phyloP scores from a whole-genome alignment of 2,329 filamentous ascomycete species.

The Colletotrichum siamense region DNA sequence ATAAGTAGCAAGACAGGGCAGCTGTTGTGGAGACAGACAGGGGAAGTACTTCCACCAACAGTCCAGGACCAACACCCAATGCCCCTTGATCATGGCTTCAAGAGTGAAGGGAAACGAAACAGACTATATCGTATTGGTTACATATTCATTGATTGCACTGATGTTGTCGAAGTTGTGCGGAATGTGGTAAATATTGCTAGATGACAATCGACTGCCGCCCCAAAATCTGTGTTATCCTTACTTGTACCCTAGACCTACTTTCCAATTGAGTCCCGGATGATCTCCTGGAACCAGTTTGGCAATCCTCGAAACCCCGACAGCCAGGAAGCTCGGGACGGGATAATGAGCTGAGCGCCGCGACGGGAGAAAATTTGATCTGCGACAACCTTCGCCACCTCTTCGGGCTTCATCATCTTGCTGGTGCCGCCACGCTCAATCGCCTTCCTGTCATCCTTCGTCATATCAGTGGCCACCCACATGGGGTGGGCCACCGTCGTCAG shows the following conservation, averaged over 20 bases:
- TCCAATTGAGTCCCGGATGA: background rate
- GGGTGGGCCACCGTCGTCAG: background rate
- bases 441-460: background rate
- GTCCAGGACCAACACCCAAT: background rate
- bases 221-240: rapidly evolving
- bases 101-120: background rate
- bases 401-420: background rate
- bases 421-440: background rate
- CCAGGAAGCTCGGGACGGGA: background rate
- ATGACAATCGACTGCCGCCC: background rate
- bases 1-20: background rate
- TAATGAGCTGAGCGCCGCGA: background rate
- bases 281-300: background rate
- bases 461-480: background rate
- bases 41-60: background rate
- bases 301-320: background rate
- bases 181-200: background rate
- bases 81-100: background rate
- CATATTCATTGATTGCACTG: background rate
- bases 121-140: background rate
- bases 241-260: background rate
- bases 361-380: background rate
- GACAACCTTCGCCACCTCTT: background rate
- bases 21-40: background rate
- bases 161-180: background rate